Conservation (phyloP, 768 basidiomycete genomes). For the Mycena maculata region DNA sequence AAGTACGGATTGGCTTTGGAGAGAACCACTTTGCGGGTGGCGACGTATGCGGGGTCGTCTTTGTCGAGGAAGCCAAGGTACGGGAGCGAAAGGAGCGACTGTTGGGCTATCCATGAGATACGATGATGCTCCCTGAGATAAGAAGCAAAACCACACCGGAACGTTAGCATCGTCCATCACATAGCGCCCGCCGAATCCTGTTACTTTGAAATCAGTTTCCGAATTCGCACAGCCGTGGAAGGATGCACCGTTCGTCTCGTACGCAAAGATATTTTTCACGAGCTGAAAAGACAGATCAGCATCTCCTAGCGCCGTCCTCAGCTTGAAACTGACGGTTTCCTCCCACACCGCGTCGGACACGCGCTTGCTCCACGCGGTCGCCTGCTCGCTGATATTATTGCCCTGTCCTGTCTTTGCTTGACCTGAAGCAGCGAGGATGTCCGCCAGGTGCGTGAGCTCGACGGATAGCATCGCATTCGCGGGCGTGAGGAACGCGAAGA, state of each 20-base stretch:
- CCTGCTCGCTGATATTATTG: conserved; percentile 64
- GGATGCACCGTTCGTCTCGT: conserved; percentile 74
- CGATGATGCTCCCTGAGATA: background rate
- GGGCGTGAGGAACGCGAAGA: conserved; percentile 80
- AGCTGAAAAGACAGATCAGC: conserved; percentile 51
- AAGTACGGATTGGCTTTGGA: conserved; percentile 79
- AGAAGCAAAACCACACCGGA: conserved; percentile 61
- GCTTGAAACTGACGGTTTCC: conserved; percentile 57
- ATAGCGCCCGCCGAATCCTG: conserved; percentile 76
- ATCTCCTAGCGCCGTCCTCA: background rate
- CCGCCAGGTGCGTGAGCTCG: conserved; percentile 70
- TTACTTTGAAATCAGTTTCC: background rate
- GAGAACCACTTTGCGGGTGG: conserved; percentile 71
- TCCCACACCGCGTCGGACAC: conserved; percentile 73
- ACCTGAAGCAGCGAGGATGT: conserved; percentile 52
- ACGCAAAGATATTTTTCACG: conserved; percentile 75
- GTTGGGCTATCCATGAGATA: background rate
- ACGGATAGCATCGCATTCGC: conserved; percentile 89
- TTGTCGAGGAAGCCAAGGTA: conserved; percentile 83
- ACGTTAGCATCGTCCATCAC: conserved; percentile 91
- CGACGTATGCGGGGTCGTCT: conserved; percentile 65
- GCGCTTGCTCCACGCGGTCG: conserved; percentile 66
- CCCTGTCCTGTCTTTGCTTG: conserved; percentile 51
- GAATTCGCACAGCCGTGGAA: background rate
- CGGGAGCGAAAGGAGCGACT: conserved; percentile 84